A percentile compares a stretch with the other conserved stretches of the same genome.
Conservation (phyloP, 176 grass and related monocot species). For the Raddia guianensis region DNA sequence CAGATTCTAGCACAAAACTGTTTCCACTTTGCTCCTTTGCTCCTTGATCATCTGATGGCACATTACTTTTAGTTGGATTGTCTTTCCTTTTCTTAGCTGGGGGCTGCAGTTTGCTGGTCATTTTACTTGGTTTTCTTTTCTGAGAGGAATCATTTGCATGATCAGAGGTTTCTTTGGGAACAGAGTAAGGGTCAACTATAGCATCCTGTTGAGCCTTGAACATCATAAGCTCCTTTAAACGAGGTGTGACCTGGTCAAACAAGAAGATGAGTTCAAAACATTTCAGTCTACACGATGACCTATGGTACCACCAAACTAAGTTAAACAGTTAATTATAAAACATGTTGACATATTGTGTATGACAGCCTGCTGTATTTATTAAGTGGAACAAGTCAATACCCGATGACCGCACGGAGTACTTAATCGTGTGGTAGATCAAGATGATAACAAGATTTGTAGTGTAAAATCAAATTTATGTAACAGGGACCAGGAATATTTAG, state of each 20-base stretch:
- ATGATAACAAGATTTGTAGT: constrained; percentile 14
- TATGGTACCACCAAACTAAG: not conserved
- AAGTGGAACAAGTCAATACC: not conserved
- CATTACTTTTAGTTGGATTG: constrained; percentile 42
- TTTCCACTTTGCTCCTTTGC: constrained; percentile 42
- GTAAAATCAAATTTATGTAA: constrained; percentile 16
- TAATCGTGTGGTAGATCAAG: not conserved
- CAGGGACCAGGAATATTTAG: not conserved
- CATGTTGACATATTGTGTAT: not conserved
- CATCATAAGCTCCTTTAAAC: constrained; percentile 78
- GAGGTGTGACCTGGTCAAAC: constrained; percentile 67
- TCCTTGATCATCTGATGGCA: constrained; percentile 41
- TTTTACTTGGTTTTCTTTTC: constrained; percentile 84
- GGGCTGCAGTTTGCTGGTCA: constrained; percentile 55
- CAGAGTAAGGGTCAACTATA: constrained; percentile 52
- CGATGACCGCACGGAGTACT: not conserved
- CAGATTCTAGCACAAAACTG: constrained; percentile 37
- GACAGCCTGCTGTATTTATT: not conserved
- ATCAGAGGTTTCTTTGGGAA: constrained; percentile 43
- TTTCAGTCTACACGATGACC: not conserved
- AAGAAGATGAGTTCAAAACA: not conserved
- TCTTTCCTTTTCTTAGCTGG: constrained; percentile 81
- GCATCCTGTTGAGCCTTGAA: constrained; percentile 81
- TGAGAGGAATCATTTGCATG: constrained; percentile 52
- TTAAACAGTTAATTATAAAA: constrained; percentile 1